phyloP scores from a whole-genome alignment of 2,329 filamentous ascomycete species.

The Trichoderma endophyticum region DNA sequence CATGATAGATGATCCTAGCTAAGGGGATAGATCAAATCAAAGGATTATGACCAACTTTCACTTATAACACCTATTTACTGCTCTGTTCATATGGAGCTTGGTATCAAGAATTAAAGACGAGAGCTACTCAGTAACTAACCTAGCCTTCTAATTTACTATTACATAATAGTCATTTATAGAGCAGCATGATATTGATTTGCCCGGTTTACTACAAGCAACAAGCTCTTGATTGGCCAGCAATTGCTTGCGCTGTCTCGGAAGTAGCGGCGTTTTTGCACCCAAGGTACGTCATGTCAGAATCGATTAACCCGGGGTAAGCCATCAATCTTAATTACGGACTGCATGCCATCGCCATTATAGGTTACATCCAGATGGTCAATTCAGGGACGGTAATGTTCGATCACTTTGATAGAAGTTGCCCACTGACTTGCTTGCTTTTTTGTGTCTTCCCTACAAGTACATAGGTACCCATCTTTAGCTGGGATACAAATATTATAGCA shows the following conservation, averaged over 20 bases:
- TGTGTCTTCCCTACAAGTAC: not conserved
- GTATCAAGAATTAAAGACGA: not conserved
- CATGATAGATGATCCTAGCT: conserved; percentile 18
- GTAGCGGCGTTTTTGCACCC: not conserved
- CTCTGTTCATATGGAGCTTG: not conserved
- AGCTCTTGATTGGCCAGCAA: not conserved
- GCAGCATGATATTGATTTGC: not conserved
- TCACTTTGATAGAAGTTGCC: not conserved
- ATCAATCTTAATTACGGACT: not conserved
- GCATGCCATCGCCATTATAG: not conserved
- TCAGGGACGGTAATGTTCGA: not conserved
- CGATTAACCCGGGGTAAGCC: not conserved
- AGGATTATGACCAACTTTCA: not conserved
- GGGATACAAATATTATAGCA: not conserved
- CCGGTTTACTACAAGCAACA: not conserved
- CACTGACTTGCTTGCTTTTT: not conserved
- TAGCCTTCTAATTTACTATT: not conserved
- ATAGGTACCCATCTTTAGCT: not conserved
- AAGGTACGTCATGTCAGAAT: not conserved
- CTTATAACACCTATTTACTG: not conserved
- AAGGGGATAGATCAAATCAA: conserved; percentile 22
- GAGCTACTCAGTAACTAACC: not conserved
- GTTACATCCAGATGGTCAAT: not conserved
- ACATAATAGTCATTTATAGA: not conserved
- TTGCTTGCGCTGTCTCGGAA: not conserved